Conservation (phyloP, 805 yeast species). For the Yarrowia porcina region DNA sequence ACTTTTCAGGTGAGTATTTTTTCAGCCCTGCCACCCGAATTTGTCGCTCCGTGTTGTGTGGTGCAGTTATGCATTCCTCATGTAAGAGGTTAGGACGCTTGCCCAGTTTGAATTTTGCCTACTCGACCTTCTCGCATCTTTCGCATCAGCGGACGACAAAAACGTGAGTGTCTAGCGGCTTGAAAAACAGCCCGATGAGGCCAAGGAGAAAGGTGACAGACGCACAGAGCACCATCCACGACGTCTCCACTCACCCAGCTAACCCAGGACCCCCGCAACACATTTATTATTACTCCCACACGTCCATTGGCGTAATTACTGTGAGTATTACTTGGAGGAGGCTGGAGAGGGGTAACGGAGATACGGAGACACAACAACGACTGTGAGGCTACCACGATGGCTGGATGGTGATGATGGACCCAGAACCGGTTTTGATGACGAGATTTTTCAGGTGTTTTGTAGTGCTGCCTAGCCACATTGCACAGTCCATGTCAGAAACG, state of each 20-base stretch:
- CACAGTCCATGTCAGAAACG: background rate
- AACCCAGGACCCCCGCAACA: conserved; percentile 19
- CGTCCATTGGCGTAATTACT: conserved; percentile 11
- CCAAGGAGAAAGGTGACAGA: background rate
- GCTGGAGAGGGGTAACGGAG: background rate
- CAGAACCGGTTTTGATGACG: background rate
- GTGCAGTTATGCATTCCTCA: background rate
- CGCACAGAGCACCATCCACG: background rate
- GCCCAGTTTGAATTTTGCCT: conserved; percentile 16
- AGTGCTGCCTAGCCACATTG: background rate
- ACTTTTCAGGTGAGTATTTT: background rate
- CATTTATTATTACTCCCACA: conserved; percentile 7
- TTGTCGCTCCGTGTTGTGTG: background rate
- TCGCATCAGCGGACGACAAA: conserved; percentile 25
- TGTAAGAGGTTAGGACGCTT: conserved; percentile 11
- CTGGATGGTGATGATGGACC: background rate
- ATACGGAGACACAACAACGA: background rate
- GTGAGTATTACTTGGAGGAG: background rate
- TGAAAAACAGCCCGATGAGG: background rate
- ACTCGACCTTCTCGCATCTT: conserved; percentile 5
- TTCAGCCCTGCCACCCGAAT: background rate
- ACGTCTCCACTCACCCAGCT: background rate
- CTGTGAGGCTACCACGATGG: background rate
- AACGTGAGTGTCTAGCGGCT: conserved; percentile 1
- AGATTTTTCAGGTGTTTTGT: background rate